Percentiles rank a stretch among this genome's conserved stretches.
These are phyloP conservation scores for Capronia epimyces DNA, from an alignment of 2,329 filamentous ascomycete species.

Conservation along the genomic window DNA sequence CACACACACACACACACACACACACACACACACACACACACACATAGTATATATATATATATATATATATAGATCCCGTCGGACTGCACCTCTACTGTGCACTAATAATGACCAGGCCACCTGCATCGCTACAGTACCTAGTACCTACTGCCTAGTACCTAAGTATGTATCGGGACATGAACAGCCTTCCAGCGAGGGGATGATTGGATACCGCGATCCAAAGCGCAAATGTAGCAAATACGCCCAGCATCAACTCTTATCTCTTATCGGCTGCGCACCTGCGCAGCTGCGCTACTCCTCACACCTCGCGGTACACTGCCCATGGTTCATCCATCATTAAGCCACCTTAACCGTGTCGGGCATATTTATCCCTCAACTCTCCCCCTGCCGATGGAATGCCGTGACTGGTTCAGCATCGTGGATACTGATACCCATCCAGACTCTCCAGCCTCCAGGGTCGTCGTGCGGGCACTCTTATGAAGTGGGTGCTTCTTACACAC, in stretches of 20 bases:
- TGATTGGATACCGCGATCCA: too few relatives aligned
- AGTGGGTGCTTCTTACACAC: not conserved
- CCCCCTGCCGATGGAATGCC: not conserved
- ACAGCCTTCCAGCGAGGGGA: too few relatives aligned
- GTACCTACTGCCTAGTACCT: too few relatives aligned
- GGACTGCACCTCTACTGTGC: too few relatives aligned
- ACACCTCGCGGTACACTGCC: conserved; percentile 19
- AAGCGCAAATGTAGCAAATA: conserved; percentile 15
- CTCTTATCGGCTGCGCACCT: conserved; percentile 4
- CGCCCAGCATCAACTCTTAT: not conserved
- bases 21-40: too few relatives aligned
- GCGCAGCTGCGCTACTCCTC: too few relatives aligned
- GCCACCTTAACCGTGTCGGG: conserved; percentile 17
- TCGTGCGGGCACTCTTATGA: not conserved
- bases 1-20: too few relatives aligned
- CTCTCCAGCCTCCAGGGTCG: not conserved
- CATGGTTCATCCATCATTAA: not conserved
- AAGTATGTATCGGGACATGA: too few relatives aligned
- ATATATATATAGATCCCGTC: too few relatives aligned
- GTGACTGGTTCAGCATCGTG: conserved; percentile 1
- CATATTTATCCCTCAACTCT: conserved; percentile 12
- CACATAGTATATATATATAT: too few relatives aligned
- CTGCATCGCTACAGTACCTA: too few relatives aligned
- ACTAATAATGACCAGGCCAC: too few relatives aligned
- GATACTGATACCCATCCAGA: conserved; percentile 5